Evolutionary conservation across 2,329 filamentous ascomycete genomes (phyloP), one percentile per base, ranked within the genome.

Genomic region (Drechslerella dactyloides): DNA sequence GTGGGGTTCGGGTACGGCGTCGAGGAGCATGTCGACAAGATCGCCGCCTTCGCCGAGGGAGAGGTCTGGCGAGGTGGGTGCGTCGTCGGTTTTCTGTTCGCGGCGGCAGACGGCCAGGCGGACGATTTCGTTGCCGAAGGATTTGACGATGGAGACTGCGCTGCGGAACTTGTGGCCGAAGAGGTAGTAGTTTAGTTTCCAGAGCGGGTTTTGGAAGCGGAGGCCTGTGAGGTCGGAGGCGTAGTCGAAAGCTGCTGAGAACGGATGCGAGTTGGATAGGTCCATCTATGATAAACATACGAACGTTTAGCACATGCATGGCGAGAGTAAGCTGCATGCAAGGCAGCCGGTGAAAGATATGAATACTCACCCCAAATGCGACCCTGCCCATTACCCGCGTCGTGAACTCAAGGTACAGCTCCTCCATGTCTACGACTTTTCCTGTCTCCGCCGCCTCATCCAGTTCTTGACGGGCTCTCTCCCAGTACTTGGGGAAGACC

Each of bases 351-450:
- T 7, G 1, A 23, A 7, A 33, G 13, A 65, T n/a, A n/a, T n/a
- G n/a, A 21, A 46, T 11, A 75, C 79, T 74, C 77, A 82, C 83
- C 76, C 86, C 84, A 75, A 89, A 89, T 13, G 87, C 87, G 84
- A 88, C 87, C 72, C 83, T 83, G n/a, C 86, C 87, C 84, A 89
- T 88, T 23, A 89, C 76, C 66, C 85, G 82, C 21, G 86, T 88
- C 0, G 86, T 89, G 51, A 89, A 83, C 76, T 88, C 86, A 59
- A 87, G 85, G 51, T 88, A 84, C 1, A 86, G 79, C n/a, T 79
- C 80, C 75, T 88, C 85, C 53, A 89, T 77, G 76, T 89, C 85
- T 1, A 87, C 79, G 0, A 79, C 69, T 1, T 69, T 74, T 0
- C 76, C 75, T 0, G 72, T 75, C 1, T 77, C 75, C 0, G 77